Evolutionary conservation across 768 basidiomycete species (phyloP).

Genomic region (Mycena leptocephala): DNA sequence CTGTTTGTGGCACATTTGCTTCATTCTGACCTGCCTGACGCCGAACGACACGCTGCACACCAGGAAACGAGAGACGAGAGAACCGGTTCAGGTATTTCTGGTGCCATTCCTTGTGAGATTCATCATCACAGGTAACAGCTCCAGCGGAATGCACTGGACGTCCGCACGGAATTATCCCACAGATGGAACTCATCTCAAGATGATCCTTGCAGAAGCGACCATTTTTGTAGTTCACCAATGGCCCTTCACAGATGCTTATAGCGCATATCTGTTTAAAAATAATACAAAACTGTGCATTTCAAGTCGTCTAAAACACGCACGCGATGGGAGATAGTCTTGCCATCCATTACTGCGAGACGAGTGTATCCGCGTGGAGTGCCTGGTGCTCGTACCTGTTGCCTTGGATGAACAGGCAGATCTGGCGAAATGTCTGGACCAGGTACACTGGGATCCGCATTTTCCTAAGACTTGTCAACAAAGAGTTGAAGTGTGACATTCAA

Average conservation of each 20-base stretch:
- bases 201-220: constrained; percentile 48
- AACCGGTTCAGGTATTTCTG: not conserved
- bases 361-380: constrained; percentile 38
- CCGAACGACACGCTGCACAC: constrained; percentile 45
- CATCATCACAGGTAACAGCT: constrained; percentile 36
- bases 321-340: constrained; percentile 46
- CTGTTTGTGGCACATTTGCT: not conserved
- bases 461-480: not conserved
- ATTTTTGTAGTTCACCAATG: constrained; percentile 47
- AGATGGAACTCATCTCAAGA: constrained; percentile 29
- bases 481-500: not conserved
- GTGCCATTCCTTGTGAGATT: constrained; percentile 39
- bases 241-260: constrained; percentile 35
- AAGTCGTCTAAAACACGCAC: constrained; percentile 25
- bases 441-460: not conserved
- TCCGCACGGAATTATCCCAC: constrained; percentile 44
- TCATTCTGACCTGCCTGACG: not conserved
- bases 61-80: constrained; percentile 37
- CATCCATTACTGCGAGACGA: constrained; percentile 51
- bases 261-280: constrained; percentile 40
- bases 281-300: not conserved
- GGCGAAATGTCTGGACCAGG: not conserved
- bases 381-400: constrained; percentile 26
- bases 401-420: not conserved
- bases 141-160: constrained; percentile 2